These are phyloP conservation scores for Pinus taeda DNA, from an alignment of 75 land plant genomes.

Conservation along the genomic window DNA sequence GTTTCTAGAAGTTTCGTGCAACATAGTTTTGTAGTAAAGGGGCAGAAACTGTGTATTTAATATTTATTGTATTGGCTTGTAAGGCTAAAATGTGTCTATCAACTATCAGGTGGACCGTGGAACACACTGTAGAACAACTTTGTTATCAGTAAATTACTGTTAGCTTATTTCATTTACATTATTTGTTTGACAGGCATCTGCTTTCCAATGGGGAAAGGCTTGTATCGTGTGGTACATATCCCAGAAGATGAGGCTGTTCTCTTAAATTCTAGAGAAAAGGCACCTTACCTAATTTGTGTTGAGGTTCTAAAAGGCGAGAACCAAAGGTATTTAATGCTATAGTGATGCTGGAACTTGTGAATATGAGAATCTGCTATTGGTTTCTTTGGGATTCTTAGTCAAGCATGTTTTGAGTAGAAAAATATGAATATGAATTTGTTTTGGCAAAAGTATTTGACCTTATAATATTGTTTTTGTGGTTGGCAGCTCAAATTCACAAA, in stretches of 20 bases:
- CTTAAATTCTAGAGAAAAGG: constrained; percentile 97
- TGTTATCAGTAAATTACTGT: not conserved
- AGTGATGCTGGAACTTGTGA: not conserved
- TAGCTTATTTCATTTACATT: constrained; percentile 1
- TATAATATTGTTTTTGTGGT: not conserved
- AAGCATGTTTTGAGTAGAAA: not conserved
- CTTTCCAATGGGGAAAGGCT: constrained; percentile 96
- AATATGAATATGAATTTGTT: not conserved
- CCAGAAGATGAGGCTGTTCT: constrained; percentile 97
- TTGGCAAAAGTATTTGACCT: not conserved
- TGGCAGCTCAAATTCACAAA: constrained; percentile 6
- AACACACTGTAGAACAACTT: not conserved
- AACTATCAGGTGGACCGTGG: not conserved
- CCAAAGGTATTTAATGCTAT: constrained; percentile 46
- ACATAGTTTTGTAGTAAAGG: no score
- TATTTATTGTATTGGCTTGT: not conserved
- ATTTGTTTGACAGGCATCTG: constrained; percentile 67
- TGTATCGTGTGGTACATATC: constrained; percentile 92
- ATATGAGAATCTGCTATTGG: not conserved
- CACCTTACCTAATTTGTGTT: constrained; percentile 94
- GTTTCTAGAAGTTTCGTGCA: no score
- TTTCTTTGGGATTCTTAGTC: not conserved
- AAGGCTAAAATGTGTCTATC: not conserved
- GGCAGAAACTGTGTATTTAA: not conserved
- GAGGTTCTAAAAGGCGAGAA: constrained; percentile 89